Evolutionary conservation across 2,329 filamentous ascomycete genomes (phyloP).

Genomic region (Paecilomyces sp.): DNA sequence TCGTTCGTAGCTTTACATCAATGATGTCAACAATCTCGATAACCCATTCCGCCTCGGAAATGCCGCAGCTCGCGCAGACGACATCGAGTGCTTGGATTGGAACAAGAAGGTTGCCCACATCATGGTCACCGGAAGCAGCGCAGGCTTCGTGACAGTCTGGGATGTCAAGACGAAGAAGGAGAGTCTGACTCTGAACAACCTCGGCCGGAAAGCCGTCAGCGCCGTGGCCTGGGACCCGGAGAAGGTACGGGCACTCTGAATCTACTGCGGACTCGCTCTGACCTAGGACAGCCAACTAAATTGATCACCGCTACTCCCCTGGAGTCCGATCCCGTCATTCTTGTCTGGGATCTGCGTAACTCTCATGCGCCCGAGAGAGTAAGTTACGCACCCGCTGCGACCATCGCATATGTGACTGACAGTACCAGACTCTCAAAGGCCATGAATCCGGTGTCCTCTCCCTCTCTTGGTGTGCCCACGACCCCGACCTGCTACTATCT

Average conservation of each 20-base stretch:
- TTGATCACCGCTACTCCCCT: constrained; percentile 87
- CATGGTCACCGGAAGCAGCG: constrained; percentile 83
- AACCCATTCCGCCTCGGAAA: constrained; percentile 87
- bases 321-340: constrained; percentile 78
- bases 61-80: constrained; percentile 79
- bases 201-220: constrained; percentile 84
- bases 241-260: constrained; percentile 44
- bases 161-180: constrained; percentile 98
- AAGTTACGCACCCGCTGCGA: constrained; percentile 8
- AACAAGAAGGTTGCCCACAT: constrained; percentile 98
- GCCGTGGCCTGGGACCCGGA: constrained; percentile 96
- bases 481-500: constrained; percentile 80
- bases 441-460: constrained; percentile 92
- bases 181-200: constrained; percentile 84
- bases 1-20: constrained; percentile 64
- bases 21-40: constrained; percentile 82
- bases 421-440: constrained; percentile 64
- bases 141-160: constrained; percentile 96
- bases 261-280: constrained; percentile 3
- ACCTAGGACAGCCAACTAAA: constrained; percentile 60
- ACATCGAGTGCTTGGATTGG: constrained; percentile 96
- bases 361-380: constrained; percentile 80
- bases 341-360: constrained; percentile 92
- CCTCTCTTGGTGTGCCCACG: constrained; percentile 89
- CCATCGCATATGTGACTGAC: constrained; percentile 7